Conservation (phyloP, 164 flowering plant species). For the Umbilicus rupestris region DNA sequence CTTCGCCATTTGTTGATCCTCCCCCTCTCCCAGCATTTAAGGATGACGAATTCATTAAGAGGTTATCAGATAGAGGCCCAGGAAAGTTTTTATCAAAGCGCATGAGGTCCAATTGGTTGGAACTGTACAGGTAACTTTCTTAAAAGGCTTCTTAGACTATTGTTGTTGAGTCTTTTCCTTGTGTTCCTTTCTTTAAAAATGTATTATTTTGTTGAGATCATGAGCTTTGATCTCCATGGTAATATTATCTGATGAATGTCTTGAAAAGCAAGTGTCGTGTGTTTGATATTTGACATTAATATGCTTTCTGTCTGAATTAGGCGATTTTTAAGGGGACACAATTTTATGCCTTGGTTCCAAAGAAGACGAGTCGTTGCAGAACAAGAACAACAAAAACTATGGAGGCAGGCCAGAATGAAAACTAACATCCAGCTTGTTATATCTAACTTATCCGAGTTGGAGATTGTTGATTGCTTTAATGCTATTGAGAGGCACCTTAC, state of each 20-base stretch:
- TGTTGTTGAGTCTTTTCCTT: background rate
- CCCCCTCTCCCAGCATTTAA: constrained; percentile 71
- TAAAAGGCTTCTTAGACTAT: background rate
- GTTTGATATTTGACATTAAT: background rate
- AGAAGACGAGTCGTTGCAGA: constrained; percentile 84
- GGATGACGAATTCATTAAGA: constrained; percentile 66
- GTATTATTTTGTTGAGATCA: background rate
- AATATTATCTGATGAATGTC: background rate
- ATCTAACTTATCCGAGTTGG: constrained; percentile 74
- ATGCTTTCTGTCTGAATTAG: constrained; percentile 21
- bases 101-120: constrained; percentile 94
- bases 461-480: constrained; percentile 83
- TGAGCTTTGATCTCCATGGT: background rate
- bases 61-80: constrained; percentile 81
- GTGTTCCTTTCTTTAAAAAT: background rate
- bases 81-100: constrained; percentile 88
- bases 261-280: background rate
- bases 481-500: constrained; percentile 69
- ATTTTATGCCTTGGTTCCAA: constrained; percentile 92
- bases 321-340: constrained; percentile 76
- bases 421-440: constrained; percentile 55
- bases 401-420: constrained; percentile 87
- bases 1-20: constrained; percentile 83
- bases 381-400: constrained; percentile 75
- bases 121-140: constrained; percentile 67